Conservation (phyloP, 768 basidiomycete species). For the Boletus insuetus region DNA sequence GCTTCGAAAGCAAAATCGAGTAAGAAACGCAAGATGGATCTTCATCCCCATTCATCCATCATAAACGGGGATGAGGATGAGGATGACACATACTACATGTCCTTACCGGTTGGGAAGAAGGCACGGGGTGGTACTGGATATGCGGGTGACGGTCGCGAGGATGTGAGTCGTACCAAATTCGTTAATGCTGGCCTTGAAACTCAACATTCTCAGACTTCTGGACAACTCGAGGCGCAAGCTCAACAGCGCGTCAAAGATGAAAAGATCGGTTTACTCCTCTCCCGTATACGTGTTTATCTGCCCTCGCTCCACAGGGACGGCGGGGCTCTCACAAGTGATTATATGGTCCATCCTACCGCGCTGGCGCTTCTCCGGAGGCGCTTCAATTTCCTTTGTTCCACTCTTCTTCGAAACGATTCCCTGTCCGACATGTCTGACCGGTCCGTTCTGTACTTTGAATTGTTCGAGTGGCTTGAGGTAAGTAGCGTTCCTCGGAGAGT, state of each 20-base stretch:
- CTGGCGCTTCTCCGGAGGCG: slow-evolving; percentile 88
- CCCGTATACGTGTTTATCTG: slow-evolving; percentile 75
- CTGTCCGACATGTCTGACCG: slow-evolving; percentile 94
- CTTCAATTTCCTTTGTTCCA: slow-evolving; percentile 85
- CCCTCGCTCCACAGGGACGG: slow-evolving; percentile 75
- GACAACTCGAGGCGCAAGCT: slow-evolving; percentile 74
- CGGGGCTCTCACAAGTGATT: slow-evolving; percentile 83
- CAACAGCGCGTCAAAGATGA: slow-evolving; percentile 74
- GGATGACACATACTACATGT: slow-evolving; percentile 47
- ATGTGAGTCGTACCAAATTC: slow-evolving; percentile 51
- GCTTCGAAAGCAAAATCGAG: slow-evolving; percentile 30
- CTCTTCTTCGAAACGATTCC: slow-evolving; percentile 87
- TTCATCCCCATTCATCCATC: slow-evolving; percentile 19
- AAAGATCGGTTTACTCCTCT: slow-evolving; percentile 65
- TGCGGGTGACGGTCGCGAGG: slow-evolving; percentile 78
- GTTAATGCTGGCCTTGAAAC: neutral
- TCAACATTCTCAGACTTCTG: slow-evolving; percentile 56
- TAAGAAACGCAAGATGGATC: slow-evolving; percentile 42
- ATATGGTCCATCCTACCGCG: slow-evolving; percentile 87
- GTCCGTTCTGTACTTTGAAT: slow-evolving; percentile 77
- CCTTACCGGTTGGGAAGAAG: slow-evolving; percentile 53
- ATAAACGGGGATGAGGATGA: slow-evolving; percentile 49
- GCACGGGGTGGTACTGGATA: slow-evolving; percentile 83
- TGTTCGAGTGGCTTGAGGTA: slow-evolving; percentile 93
- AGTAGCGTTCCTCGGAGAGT: neutral